These are phyloP conservation scores for Suillus hirtellus DNA, from an alignment of 768 basidiomycete species.

Conservation along the genomic window DNA sequence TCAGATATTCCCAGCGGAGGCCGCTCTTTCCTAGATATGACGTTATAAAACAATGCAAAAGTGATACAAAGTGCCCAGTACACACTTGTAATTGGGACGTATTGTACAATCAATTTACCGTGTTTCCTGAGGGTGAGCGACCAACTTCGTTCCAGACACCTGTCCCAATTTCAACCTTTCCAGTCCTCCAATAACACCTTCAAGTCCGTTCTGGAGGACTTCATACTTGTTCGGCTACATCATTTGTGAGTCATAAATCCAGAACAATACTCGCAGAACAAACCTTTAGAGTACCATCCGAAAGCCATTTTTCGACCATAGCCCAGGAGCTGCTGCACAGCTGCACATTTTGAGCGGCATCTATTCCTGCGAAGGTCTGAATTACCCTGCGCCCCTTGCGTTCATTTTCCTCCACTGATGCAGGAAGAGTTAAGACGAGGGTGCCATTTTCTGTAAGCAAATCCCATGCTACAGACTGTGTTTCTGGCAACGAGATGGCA, in stretches of 20 bases:
- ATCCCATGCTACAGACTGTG: too few species aligned
- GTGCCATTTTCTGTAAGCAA: too few species aligned
- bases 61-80: too few species aligned
- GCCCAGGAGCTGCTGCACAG: slow-evolving; percentile 22
- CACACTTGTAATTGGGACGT: too few species aligned
- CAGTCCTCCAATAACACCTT: slow-evolving; percentile 38
- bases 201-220: slow-evolving; percentile 41
- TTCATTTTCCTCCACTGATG: slow-evolving; percentile 24
- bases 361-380: slow-evolving; percentile 27
- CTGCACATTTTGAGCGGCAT: slow-evolving; percentile 18
- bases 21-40: too few species aligned
- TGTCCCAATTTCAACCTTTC: slow-evolving; percentile 33
- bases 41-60: too few species aligned
- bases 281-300: slow-evolving; percentile 29
- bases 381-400: slow-evolving; percentile 22
- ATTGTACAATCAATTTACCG: too few species aligned
- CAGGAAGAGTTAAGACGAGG: too few species aligned
- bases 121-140: too few species aligned
- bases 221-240: slow-evolving; percentile 42
- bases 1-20: too few species aligned
- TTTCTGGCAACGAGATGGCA: too few species aligned
- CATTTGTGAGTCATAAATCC: background rate
- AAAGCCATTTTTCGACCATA: slow-evolving; percentile 24
- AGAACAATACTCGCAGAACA: background rate
- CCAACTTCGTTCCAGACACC: too few species aligned